Evolutionary conservation across 1,284 basidiomycete species (phyloP), one percentile per base, ranked within the genome.

Genomic region (Austroboletus rostrupii): DNA sequence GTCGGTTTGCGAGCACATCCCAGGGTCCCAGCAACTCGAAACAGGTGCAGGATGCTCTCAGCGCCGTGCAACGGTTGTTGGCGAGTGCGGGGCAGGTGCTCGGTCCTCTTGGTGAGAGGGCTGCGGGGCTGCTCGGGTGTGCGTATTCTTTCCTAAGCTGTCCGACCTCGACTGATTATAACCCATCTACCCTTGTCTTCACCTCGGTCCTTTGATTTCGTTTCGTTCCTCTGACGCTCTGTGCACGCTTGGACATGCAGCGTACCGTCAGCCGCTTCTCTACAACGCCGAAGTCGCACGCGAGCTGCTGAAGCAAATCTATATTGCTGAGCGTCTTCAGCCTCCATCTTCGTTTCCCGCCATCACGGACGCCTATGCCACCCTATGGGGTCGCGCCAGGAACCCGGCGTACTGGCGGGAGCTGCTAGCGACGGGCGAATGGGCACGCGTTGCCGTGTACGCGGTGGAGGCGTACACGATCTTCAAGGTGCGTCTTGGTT

Each of bases 271-370:
- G 66, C 92, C 93, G 16, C 59, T 95, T 47, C 60, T 82, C 28
- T 95, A 93, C 77, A 94, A 95, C 76, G 74, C 89, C 48, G 75
- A 89, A 52, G 92, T 97, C 51, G 79, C 85, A 44, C 83, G 86
- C 53, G 92, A 95, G 64, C 67, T 98, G 58, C 70, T 85, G 59
- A 94, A 95, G 74, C 92, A 96, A 67, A 82, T 98, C 53, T 98
- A 97, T 76, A 71, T 90, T 57, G 83, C 86, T 43, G 96, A 98
- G 74, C 81, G 83, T 53, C 80, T 98, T 48, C 82, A 87, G 44
- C 92, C 92, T 16, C 96, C 95, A 20, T 77, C 78, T 14, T 83
- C 83, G 23, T 53, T 90, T 47, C 70, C 76, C 35, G 72, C 83
- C 48, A 72, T 92, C 69, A 73, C 78, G 41, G 74, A 76, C 50